phyloP scores from a whole-genome alignment of 2,329 filamentous ascomycete genomes.

The Botrytis byssoidea region DNA sequence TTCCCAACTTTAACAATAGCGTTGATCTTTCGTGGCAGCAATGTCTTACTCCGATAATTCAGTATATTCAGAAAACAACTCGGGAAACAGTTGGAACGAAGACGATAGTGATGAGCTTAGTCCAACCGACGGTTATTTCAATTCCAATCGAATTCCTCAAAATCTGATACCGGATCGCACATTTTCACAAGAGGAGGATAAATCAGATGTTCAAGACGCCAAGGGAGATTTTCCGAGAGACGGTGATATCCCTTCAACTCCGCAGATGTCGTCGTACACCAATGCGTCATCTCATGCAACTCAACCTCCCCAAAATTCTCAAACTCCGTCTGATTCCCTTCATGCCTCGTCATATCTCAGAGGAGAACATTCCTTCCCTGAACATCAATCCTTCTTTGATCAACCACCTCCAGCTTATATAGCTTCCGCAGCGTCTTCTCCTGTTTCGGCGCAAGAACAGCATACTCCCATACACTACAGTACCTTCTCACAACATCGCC shows the following conservation, averaged over 20 bases:
- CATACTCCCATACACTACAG: constrained; percentile 28
- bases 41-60: constrained; percentile 31
- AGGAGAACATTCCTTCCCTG: neutral
- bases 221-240: neutral
- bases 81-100: constrained; percentile 20
- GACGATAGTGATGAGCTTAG: constrained; percentile 32
- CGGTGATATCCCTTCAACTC: neutral
- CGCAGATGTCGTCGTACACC: neutral
- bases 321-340: neutral
- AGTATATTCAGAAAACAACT: constrained; percentile 28
- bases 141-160: constrained; percentile 25
- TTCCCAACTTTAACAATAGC: neutral
- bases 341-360: neutral
- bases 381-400: constrained; percentile 14
- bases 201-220: neutral
- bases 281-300: constrained; percentile 10
- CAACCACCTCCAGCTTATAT: constrained; percentile 36
- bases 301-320: neutral
- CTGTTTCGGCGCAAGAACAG: constrained; percentile 7
- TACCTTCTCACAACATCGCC: constrained; percentile 31
- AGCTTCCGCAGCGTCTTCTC: constrained; percentile 1
- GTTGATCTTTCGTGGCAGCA: neutral
- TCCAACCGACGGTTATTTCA: constrained; percentile 38
- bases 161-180: constrained; percentile 14
- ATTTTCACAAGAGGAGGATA: neutral